Percentiles rank a stretch among this genome's conserved stretches.
Evolutionary conservation across 1,284 basidiomycete species (phyloP).

Genomic region (Apiotrichum porosum): DNA sequence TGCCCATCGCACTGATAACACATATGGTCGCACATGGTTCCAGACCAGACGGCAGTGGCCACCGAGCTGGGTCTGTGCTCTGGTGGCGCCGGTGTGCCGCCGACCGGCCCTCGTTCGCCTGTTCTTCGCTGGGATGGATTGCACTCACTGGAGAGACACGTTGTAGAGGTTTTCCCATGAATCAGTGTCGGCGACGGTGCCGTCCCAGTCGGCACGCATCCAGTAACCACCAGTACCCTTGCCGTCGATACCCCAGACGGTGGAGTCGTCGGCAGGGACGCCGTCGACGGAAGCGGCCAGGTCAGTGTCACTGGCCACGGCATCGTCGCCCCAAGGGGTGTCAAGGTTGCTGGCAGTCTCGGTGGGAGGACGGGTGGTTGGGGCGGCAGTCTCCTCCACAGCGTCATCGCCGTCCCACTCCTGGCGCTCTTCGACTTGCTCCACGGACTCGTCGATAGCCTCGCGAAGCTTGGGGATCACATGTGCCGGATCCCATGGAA

Average conservation of each 20-base stretch:
- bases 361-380: too few relatives aligned
- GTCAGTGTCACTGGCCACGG: background rate
- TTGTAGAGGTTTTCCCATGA: slow-evolving; percentile 42
- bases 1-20: background rate
- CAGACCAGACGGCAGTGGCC: too few relatives aligned
- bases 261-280: slow-evolving; percentile 3
- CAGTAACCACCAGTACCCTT: slow-evolving; percentile 44
- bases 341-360: too few relatives aligned
- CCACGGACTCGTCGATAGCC: slow-evolving; percentile 2
- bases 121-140: too few relatives aligned
- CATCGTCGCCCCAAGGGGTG: background rate
- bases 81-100: too few relatives aligned
- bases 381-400: slow-evolving; percentile 6
- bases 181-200: slow-evolving; percentile 31
- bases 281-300: background rate
- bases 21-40: background rate
- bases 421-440: background rate
- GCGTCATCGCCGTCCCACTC: slow-evolving; percentile 5
- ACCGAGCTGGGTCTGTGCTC: too few relatives aligned
- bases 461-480: slow-evolving; percentile 24
- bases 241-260: slow-evolving; percentile 42
- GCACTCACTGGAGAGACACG: slow-evolving; percentile 36
- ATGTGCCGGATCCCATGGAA: slow-evolving; percentile 55
- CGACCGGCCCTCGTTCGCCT: too few relatives aligned
- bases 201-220: slow-evolving; percentile 46